Percentiles rank a stretch among this genome's conserved stretches.
These are phyloP conservation scores for Ceratobasidium sp. DNA, from an alignment of 1,284 basidiomycete genomes.

Conservation along the genomic window DNA sequence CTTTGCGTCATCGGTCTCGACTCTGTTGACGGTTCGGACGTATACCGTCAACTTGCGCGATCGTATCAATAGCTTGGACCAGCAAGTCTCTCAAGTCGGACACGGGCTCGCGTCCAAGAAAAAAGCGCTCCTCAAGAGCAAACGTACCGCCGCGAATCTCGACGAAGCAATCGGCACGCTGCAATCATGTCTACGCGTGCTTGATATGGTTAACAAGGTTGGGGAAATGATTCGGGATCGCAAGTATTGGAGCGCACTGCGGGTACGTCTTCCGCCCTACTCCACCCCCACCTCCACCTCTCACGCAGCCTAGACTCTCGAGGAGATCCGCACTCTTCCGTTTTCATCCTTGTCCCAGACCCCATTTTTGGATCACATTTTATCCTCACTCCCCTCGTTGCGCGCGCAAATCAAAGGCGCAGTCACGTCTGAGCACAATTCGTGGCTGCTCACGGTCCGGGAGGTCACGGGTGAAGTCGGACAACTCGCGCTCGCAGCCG, in stretches of 20 bases:
- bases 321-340: constrained; percentile 92
- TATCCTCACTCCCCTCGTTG: constrained; percentile 90
- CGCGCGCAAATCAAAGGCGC: constrained; percentile 89
- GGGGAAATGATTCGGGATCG: constrained; percentile 90
- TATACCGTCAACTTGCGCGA: constrained; percentile 83
- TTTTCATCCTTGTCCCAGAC: constrained; percentile 90
- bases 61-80: constrained; percentile 73
- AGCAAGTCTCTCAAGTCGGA: constrained; percentile 78
- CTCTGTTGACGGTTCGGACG: constrained; percentile 91
- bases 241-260: constrained; percentile 94
- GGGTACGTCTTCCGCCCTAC: constrained; percentile 67
- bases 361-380: constrained; percentile 90
- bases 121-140: constrained; percentile 83
- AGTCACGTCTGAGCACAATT: constrained; percentile 93
- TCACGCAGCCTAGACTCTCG: constrained; percentile 71
- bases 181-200: constrained; percentile 87
- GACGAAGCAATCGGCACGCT: constrained; percentile 96
- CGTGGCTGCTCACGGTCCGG: constrained; percentile 95
- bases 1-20: constrained; percentile 95
- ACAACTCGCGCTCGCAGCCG: constrained; percentile 85
- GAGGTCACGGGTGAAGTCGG: constrained; percentile 90
- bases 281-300: neutral
- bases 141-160: constrained; percentile 90
- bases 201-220: constrained; percentile 95
- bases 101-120: constrained; percentile 90